Base-by-base conservation (phyloP, 768 basidiomycete genomes). In the Kwoniella sp. region DNA sequence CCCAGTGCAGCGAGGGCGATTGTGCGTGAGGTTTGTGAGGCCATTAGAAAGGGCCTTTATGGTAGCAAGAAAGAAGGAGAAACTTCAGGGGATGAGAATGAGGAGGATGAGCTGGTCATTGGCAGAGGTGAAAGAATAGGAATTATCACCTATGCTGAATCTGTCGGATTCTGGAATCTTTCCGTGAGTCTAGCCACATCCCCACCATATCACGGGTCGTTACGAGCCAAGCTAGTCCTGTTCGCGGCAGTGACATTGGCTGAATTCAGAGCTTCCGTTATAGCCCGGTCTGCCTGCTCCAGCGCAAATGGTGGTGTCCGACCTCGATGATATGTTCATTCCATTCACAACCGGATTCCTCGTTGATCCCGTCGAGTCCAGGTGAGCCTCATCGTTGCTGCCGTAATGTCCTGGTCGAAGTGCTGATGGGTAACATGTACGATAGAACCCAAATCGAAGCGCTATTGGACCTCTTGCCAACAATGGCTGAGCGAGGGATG, bases 301-400 rank as follows among this genome's bases (percentile, higher is more conserved):
- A 3, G 58, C 80, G 82, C 72, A 94, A 83, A 83, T 94, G 48
- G 85, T 98, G 48, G 85, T 97, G 9, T 82, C 90, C 0, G 96
- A 98, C 76, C 80, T 98, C 37, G 89, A 92, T n/a, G 96, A 99
- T 58, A 87, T 92, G 21, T 98, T 94, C 79, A 79, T 90, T 1
- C 96, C 96, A 0, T 77, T 92, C 24, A 82, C 82, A 21, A 81
- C 83, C 5, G 89, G 88, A 1, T 82, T 94, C 44, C 90, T 97
- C 64, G 92, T 88, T 10, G 85, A 90, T 63, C 88, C 91, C 15
- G 64, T 73, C 55, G 85, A 88, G 64, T 88, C 87, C 50, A 84
- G 88, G 90, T 92, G 67, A 65, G 85, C 80, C 13, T 19, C 26
- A 29, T 30, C n/a, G 7, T 21, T 19, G 8, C 40, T 9, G 3